These are phyloP conservation scores for Xylaria sp. DNA, from an alignment of 2,329 filamentous ascomycete species.

Conservation along the genomic window DNA sequence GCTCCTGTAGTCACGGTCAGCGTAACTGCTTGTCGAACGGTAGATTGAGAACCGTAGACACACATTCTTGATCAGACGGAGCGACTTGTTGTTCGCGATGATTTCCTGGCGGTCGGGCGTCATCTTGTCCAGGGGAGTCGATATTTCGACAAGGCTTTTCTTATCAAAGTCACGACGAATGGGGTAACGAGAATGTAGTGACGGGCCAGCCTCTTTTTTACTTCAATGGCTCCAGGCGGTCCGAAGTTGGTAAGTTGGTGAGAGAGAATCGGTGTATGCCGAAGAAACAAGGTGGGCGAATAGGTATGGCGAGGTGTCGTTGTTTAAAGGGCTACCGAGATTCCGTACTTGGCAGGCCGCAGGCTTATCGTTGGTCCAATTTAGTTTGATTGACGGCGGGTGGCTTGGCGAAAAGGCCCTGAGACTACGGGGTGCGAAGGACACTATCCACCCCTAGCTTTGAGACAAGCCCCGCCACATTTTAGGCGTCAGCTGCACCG, in stretches of 20 bases:
- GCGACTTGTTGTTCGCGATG: conserved; percentile 78
- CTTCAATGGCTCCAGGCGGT: neutral
- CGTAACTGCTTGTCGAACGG: conserved; percentile 3
- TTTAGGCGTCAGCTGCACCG: too few species aligned
- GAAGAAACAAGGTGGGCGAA: neutral
- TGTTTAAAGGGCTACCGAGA: too few species aligned
- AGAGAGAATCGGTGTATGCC: neutral
- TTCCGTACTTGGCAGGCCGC: too few species aligned
- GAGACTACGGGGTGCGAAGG: too few species aligned
- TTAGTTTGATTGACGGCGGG: too few species aligned
- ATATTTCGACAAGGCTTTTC: neutral
- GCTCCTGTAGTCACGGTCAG: conserved; percentile 65
- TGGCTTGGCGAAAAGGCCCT: too few species aligned
- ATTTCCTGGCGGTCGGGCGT: conserved; percentile 58
- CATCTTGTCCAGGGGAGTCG: conserved; percentile 37
- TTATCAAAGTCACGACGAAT: neutral
- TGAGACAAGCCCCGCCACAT: too few species aligned
- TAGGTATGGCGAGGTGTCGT: neutral
- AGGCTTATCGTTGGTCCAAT: too few species aligned
- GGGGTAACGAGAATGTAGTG: neutral
- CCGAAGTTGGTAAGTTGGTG: neutral
- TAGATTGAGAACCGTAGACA: conserved; percentile 33
- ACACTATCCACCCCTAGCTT: too few species aligned
- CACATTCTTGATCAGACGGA: conserved; percentile 86
- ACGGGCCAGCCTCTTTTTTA: neutral